Base-by-base conservation (phyloP, 305 asterid genomes). In the Solanum hybrid region DNA sequence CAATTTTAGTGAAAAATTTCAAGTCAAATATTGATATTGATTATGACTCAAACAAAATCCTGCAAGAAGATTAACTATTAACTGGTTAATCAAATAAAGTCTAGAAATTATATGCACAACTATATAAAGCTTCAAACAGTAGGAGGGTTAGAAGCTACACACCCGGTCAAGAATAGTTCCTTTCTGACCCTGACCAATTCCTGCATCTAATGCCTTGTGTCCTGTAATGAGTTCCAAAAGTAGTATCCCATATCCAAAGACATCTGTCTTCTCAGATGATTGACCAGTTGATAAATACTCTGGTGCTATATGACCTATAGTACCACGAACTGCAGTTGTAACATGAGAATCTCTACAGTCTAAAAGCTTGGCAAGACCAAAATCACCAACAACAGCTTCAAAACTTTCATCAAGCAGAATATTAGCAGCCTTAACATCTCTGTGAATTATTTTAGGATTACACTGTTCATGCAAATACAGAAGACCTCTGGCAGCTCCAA, bases 261-360 rank as follows among this genome's bases (percentile, higher is more conserved):
- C 99, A 61, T 96, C 99, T 0, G 98, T 97, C 90, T 97, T 97
- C 90, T 96, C 98, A 1, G 99, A 96, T 33, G 99, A 97, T 92
- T 97, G 98, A 32, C 99, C 99, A 1, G 99, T 97, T 10, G 99
- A 97, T 83, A 97, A 95, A 91, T 97, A 97, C 88, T 97, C 98
- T 0, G 99, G 99, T 12, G 99, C 98, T 76, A 96, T 97, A 79
- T 97, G 98, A 37, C 98, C 99, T 65, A 95, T 90, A 7, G 99
- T 96, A 39, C 99, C 98, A 1, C 99, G 97, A 22, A 97, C 99
- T 31, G 99, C 99, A 22, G 99, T 97, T 34, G 99, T 97, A 57
- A 97, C 98, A 27, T 97, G 98, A 2, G 99, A 95, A 82, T 95
- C 99, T 86, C 97, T 80, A 26, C 97, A 95, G 90, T 97, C 99